Evolutionary conservation across 768 basidiomycete genomes (phyloP).

Genomic region (Suillus hirtellus): DNA sequence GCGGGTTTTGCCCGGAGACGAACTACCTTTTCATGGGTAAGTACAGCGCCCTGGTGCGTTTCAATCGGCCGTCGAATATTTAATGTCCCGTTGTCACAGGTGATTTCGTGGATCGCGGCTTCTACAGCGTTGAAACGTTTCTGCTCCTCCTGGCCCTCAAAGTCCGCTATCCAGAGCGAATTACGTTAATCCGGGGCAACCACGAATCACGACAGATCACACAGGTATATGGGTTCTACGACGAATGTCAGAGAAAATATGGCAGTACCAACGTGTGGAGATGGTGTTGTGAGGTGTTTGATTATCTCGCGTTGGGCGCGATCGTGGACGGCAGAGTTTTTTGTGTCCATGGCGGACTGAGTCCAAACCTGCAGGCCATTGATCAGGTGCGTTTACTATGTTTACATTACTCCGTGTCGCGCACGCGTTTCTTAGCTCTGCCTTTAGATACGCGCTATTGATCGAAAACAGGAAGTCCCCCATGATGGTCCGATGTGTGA

Average conservation of each 20-base stretch:
- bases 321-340: conserved; percentile 97
- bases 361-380: conserved; percentile 81
- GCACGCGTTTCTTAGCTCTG: conserved; percentile 11
- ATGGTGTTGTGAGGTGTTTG: conserved; percentile 98
- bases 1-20: conserved; percentile 89
- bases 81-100: conserved; percentile 46
- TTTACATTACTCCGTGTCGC: conserved; percentile 22
- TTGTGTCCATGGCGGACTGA: conserved; percentile 96
- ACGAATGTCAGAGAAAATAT: conserved; percentile 97
- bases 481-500: conserved; percentile 99
- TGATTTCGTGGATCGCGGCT: conserved; percentile 97
- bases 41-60: conserved; percentile 25
- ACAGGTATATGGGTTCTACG: conserved; percentile 92
- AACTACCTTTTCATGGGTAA: conserved; percentile 96
- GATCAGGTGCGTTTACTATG: conserved; percentile 67
- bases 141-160: conserved; percentile 93
- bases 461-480: conserved; percentile 95
- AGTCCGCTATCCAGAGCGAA: conserved; percentile 95
- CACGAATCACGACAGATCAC: conserved; percentile 98
- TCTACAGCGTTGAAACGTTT: conserved; percentile 96
- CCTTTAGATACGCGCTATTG: conserved; percentile 84
- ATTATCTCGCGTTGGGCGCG: conserved; percentile 91
- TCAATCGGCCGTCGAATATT: conserved; percentile 14
- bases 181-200: conserved; percentile 96
- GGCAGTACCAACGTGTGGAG: conserved; percentile 94